Evolutionary conservation across 108 stramenopile species (phyloP).

Genomic region (Cyclotella distinguenda): DNA sequence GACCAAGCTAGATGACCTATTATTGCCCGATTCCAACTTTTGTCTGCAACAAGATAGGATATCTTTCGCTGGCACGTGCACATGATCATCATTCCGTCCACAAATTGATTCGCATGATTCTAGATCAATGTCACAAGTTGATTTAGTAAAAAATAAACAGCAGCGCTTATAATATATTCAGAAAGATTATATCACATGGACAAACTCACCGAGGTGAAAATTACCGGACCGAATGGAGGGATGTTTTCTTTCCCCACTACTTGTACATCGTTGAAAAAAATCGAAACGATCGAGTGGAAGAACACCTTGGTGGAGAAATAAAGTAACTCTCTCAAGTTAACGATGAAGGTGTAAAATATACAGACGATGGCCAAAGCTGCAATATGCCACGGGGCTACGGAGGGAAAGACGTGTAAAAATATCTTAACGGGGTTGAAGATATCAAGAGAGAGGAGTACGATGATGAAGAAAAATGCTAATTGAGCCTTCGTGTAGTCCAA

Average conservation of each 20-base stretch:
- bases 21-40: conserved; percentile 82
- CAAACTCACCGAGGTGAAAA: conserved; percentile 93
- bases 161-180: no score
- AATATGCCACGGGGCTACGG: conserved; percentile 78
- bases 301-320: conserved; percentile 86
- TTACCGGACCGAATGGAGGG: conserved; percentile 89
- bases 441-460: conserved; percentile 85
- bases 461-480: conserved; percentile 71
- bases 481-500: conserved; percentile 86
- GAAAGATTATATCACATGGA: no score
- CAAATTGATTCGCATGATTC: conserved; percentile 98
- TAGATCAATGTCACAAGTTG: no score
- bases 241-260: conserved; percentile 90
- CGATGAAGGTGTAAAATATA: conserved; percentile 74
- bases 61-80: conserved; percentile 86
- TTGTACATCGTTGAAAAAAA: conserved; percentile 89
- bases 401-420: conserved; percentile 80
- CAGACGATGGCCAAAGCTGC: conserved; percentile 61
- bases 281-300: conserved; percentile 81
- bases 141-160: no score
- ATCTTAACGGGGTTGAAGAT: conserved; percentile 92
- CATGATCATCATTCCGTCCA: conserved; percentile 91
- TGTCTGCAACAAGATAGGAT: conserved; percentile 93
- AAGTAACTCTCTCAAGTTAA: conserved; percentile 78
- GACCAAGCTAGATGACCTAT: conserved; percentile 94